These are phyloP conservation scores for Mucor sp. DNA, from an alignment of 371 early-diverging fungal genomes.

Conservation along the genomic window DNA sequence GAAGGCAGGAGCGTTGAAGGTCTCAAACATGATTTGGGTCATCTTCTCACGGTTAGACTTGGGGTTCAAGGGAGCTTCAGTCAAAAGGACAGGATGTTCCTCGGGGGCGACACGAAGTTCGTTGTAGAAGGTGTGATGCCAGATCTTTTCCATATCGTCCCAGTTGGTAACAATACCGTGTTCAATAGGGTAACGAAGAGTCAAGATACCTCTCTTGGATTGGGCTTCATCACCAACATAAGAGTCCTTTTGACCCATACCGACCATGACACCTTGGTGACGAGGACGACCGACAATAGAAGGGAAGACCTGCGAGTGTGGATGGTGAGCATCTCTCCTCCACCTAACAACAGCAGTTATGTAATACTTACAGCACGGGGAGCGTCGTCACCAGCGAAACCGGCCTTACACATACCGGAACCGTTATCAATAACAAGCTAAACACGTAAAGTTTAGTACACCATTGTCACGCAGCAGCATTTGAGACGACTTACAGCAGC, in stretches of 20 bases:
- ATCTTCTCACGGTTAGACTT: constrained; percentile 99
- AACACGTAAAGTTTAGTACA: constrained; percentile 47
- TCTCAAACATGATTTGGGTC: constrained; percentile 99
- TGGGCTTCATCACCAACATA: constrained; percentile 99
- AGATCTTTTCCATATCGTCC: constrained; percentile 99
- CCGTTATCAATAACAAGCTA: constrained; percentile 97
- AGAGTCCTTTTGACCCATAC: constrained; percentile 99
- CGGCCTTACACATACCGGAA: constrained; percentile 99
- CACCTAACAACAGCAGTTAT: not conserved
- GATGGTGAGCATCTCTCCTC: not conserved
- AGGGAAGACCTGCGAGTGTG: constrained; percentile 85
- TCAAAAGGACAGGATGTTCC: constrained; percentile 99
- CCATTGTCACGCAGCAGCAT: constrained; percentile 47
- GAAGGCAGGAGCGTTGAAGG: constrained; percentile 99
- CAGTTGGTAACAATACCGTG: constrained; percentile 99
- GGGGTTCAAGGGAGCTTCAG: constrained; percentile 99
- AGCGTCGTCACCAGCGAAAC: constrained; percentile 99
- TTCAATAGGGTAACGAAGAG: constrained; percentile 99
- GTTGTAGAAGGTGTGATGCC: constrained; percentile 99
- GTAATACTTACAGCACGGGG: constrained; percentile 93
- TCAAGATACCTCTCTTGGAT: constrained; percentile 99
- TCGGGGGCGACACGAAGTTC: constrained; percentile 83
- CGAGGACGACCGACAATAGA: constrained; percentile 99
- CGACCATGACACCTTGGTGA: constrained; percentile 99
- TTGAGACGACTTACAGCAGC: constrained; percentile 74